Conservation (phyloP, 768 basidiomycete genomes). For the Wakefieldia striispora region DNA sequence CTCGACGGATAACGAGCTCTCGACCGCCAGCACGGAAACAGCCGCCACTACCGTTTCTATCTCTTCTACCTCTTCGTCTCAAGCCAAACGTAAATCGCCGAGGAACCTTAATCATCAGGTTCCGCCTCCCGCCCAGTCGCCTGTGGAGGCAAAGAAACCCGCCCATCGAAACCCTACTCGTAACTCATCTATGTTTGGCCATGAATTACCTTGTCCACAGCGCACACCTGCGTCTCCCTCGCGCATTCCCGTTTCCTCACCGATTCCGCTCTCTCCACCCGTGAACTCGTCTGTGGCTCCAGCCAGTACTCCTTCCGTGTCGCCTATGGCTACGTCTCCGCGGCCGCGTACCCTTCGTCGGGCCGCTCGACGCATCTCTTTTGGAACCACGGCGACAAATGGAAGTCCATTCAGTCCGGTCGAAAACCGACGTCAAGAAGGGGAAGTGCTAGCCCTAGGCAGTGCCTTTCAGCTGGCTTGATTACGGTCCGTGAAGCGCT, state of each 20-base stretch:
- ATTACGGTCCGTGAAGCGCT: slow-evolving; percentile 10
- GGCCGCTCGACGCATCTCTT: slow-evolving; percentile 61
- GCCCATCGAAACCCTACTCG: slow-evolving; percentile 46
- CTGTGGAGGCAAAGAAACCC: slow-evolving; percentile 28
- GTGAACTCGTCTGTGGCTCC: slow-evolving; percentile 7
- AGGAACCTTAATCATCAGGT: slow-evolving; percentile 20
- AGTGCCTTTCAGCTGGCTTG: slow-evolving; percentile 72
- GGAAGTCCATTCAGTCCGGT: slow-evolving; percentile 36
- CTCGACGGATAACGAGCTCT: slow-evolving; percentile 34
- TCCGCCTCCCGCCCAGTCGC: slow-evolving; percentile 16
- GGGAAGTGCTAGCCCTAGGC: slow-evolving; percentile 46
- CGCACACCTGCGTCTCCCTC: slow-evolving; percentile 31
- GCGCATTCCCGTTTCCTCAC: slow-evolving; percentile 31
- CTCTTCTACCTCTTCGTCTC: slow-evolving; percentile 16
- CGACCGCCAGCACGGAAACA: slow-evolving; percentile 32
- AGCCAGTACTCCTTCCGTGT: slow-evolving; percentile 10
- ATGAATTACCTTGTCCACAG: slow-evolving; percentile 54
- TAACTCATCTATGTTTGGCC: slow-evolving; percentile 67
- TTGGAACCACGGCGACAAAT: slow-evolving; percentile 45
- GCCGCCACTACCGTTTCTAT: slow-evolving; percentile 28
- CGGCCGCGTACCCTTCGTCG: slow-evolving; percentile 31
- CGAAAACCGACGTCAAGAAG: slow-evolving; percentile 28
- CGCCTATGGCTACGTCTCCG: slow-evolving; percentile 14
- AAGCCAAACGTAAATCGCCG: slow-evolving; percentile 21
- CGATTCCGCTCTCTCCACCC: slow-evolving; percentile 20